Percentiles rank a stretch among this genome's conserved stretches.
Conservation (phyloP, 352 stramenopile species). For the Phytopythium mirpurense region DNA sequence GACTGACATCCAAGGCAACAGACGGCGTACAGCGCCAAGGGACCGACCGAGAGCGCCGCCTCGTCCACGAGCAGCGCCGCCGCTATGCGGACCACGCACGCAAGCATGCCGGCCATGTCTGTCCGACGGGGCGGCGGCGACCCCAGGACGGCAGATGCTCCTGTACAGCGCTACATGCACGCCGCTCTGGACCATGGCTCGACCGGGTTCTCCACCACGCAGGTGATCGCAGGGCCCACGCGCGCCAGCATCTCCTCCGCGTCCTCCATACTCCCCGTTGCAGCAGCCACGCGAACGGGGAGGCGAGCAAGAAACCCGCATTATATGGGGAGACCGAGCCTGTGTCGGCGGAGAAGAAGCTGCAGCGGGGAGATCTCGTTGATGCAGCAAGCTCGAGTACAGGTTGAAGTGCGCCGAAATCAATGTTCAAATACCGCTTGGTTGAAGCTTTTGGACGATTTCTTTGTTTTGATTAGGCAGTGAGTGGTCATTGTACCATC, state of each 20-base stretch:
- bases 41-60: slow-evolving; percentile 16
- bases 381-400: too few relatives aligned
- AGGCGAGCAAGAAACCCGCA: slow-evolving; percentile 31
- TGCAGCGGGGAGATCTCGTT: slow-evolving; percentile 38
- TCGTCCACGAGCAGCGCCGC: slow-evolving; percentile 17
- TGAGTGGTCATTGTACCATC: too few relatives aligned
- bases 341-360: slow-evolving; percentile 40
- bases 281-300: slow-evolving; percentile 35
- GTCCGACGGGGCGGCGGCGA: slow-evolving; percentile 14
- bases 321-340: slow-evolving; percentile 40
- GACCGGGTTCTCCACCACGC: slow-evolving; percentile 10
- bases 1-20: slow-evolving; percentile 20
- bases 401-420: too few relatives aligned
- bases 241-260: slow-evolving; percentile 22
- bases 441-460: too few relatives aligned
- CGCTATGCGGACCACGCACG: slow-evolving; percentile 28
- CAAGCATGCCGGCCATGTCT: slow-evolving; percentile 21
- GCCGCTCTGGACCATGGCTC: slow-evolving; percentile 14
- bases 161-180: too few relatives aligned
- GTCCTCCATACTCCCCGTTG: slow-evolving; percentile 17
- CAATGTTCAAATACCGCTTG: too few relatives aligned
- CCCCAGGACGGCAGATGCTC: slow-evolving; percentile 9
- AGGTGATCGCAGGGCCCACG: slow-evolving; percentile 17
- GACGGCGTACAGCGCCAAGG: slow-evolving; percentile 17
- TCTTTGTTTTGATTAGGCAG: too few relatives aligned